A percentile compares a stretch with the other conserved stretches of the same genome.
Conservation (phyloP, 1,139 yeast species). For the Pichia sp. region DNA sequence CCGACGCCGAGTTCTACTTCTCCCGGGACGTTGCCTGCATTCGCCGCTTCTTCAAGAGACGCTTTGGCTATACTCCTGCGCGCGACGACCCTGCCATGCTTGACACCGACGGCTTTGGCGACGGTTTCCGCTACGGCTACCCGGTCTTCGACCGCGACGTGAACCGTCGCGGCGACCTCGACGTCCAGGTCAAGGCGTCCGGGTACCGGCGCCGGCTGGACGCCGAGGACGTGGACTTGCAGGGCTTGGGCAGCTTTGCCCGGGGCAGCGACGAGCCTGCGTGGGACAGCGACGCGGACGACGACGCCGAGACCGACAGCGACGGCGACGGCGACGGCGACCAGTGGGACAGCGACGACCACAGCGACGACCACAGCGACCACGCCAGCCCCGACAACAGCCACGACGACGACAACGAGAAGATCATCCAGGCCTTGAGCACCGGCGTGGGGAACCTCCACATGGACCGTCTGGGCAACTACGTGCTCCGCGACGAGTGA, state of each 20-base stretch:
- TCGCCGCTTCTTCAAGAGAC: slow-evolving; percentile 72
- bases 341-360: slow-evolving; percentile 21
- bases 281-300: slow-evolving; percentile 29
- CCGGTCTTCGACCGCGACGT: slow-evolving; percentile 81
- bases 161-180: slow-evolving; percentile 61
- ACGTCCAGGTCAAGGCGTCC: slow-evolving; percentile 82
- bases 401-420: slow-evolving; percentile 49
- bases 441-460: slow-evolving; percentile 57
- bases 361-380: no score
- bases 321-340: slow-evolving; percentile 30
- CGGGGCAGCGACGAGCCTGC: slow-evolving; percentile 40
- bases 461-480: slow-evolving; percentile 79
- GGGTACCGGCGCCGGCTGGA: slow-evolving; percentile 74
- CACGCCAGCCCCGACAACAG: no score
- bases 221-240: slow-evolving; percentile 61
- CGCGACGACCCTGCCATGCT: slow-evolving; percentile 56
- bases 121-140: slow-evolving; percentile 70
- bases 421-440: slow-evolving; percentile 64
- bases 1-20: slow-evolving; percentile 81
- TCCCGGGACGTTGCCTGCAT: slow-evolving; percentile 91
- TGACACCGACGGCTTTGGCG: slow-evolving; percentile 76
- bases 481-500: slow-evolving; percentile 48
- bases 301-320: slow-evolving; percentile 30
- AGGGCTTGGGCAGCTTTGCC: slow-evolving; percentile 33
- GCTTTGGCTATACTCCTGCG: slow-evolving; percentile 67